Conservation (phyloP, 2,329 filamentous ascomycete species). For the Monosporascus sp. region DNA sequence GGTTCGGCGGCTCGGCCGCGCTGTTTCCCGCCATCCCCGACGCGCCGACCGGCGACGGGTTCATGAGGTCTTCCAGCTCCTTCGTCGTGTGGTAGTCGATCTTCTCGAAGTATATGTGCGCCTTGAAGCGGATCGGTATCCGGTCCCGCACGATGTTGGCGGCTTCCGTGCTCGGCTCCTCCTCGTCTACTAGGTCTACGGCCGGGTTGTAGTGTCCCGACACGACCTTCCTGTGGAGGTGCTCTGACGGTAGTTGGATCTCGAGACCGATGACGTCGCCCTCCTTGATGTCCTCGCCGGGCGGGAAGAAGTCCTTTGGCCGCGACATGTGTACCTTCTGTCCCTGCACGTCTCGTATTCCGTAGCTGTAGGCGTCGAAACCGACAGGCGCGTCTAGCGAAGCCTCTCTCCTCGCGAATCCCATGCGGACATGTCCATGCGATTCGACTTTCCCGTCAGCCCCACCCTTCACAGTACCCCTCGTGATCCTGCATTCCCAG, state of each 20-base stretch:
- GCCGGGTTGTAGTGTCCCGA: constrained; percentile 83
- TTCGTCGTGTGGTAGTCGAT: constrained; percentile 85
- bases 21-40: constrained; percentile 29
- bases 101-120: constrained; percentile 89
- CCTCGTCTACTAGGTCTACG: constrained; percentile 62
- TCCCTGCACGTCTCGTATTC: constrained; percentile 80
- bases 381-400: constrained; percentile 79
- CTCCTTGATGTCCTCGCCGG: constrained; percentile 73
- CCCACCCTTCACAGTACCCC: constrained; percentile 56
- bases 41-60: constrained; percentile 52
- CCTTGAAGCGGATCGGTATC: constrained; percentile 90
- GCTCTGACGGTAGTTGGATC: constrained; percentile 76
- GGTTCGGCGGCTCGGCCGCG: constrained; percentile 55
- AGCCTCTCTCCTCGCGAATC: constrained; percentile 78
- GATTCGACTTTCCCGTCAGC: constrained; percentile 41
- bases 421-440: constrained; percentile 70
- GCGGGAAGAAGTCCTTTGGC: constrained; percentile 81
- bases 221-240: constrained; percentile 82
- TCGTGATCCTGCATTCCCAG: constrained; percentile 87
- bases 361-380: constrained; percentile 91
- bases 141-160: constrained; percentile 89
- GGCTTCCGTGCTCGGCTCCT: constrained; percentile 50
- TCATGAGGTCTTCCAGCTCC: constrained; percentile 80
- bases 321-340: constrained; percentile 92
- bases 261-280: constrained; percentile 94